phyloP scores from a whole-genome alignment of 2,329 filamentous ascomycete genomes.

The Penicillium frequentans region DNA sequence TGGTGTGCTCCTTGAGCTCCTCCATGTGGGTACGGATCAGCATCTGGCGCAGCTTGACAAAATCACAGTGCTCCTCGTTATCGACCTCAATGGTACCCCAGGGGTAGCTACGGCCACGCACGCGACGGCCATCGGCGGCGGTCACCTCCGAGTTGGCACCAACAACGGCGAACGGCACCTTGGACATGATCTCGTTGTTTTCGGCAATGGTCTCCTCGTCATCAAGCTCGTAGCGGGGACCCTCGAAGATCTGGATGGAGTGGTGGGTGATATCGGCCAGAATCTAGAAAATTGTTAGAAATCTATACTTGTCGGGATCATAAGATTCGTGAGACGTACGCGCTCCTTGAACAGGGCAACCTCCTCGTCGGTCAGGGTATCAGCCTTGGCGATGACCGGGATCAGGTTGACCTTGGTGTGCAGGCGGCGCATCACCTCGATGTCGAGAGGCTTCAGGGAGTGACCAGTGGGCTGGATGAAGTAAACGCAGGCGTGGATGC shows the following conservation, averaged over 20 bases:
- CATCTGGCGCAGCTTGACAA: slow-evolving; percentile 99
- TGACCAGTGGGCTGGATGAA: slow-evolving; percentile 99
- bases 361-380: slow-evolving; percentile 97
- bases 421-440: slow-evolving; percentile 98
- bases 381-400: slow-evolving; percentile 97
- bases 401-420: slow-evolving; percentile 99
- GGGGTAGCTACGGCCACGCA: slow-evolving; percentile 92
- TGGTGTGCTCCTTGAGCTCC: slow-evolving; percentile 99
- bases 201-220: slow-evolving; percentile 99
- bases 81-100: slow-evolving; percentile 99
- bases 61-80: slow-evolving; percentile 99
- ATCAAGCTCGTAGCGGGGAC: slow-evolving; percentile 95
- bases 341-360: slow-evolving; percentile 91
- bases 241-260: slow-evolving; percentile 98
- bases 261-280: slow-evolving; percentile 95
- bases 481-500: slow-evolving; percentile 98
- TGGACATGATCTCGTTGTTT: slow-evolving; percentile 99
- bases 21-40: slow-evolving; percentile 99
- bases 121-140: slow-evolving; percentile 88
- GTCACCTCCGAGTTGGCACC: slow-evolving; percentile 94
- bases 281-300: slow-evolving; percentile 60
- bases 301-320: not conserved
- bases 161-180: slow-evolving; percentile 97
- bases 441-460: slow-evolving; percentile 96
- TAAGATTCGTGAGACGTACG: slow-evolving; percentile 57